Base-by-base conservation (phyloP, 768 basidiomycete genomes). In the Tephrocybe sp. region DNA sequence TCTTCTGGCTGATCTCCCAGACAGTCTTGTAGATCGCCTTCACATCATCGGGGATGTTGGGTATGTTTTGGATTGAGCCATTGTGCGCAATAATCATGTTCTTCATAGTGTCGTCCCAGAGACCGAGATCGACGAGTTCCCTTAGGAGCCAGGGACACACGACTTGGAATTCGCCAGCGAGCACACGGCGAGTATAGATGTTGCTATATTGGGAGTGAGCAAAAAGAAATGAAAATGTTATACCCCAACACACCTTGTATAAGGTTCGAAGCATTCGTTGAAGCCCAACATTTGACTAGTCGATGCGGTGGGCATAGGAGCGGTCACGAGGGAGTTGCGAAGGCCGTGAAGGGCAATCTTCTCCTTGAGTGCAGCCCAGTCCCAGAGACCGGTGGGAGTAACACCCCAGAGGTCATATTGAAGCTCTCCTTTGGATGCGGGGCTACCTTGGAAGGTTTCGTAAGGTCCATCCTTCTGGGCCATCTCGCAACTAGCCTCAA, bases 21-120 rank as follows among this genome's bases (percentile, higher is more conserved):
- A 98, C 96, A n/a, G 96, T 99, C 77, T 98, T 98, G 84, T 99
- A 99, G 73, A 99, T 94, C 0, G 91, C 89, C 72, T 97, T 98
- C 71, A 95, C 78, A 58, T 97, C 83, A 51, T 84, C 85, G 1
- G 96, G 95, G 58, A 98, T 92, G 41, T 64, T 80, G 22, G 91
- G 86, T 58, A 98, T 92, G 65, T 84, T 90, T 66, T 96, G 92
- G 22, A 90, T 69, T 5, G 87, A 89, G 22, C 89, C 96, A 62
- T 93, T 89, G 72, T 96, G 89, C 12, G 97, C 97, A 60, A 99
- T 98, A 70, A 99, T 93, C 80, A 91, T 87, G 73, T 98, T 95
- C 82, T 96, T 97, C 96, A 98, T 98, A 66, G 90, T 83, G 64
- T 99, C 96, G 62, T 98, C 83, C 97, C 97, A 99, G 6, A 98